Base-by-base conservation (phyloP, 75 land plant genomes). In the Larix kaempferi region DNA sequence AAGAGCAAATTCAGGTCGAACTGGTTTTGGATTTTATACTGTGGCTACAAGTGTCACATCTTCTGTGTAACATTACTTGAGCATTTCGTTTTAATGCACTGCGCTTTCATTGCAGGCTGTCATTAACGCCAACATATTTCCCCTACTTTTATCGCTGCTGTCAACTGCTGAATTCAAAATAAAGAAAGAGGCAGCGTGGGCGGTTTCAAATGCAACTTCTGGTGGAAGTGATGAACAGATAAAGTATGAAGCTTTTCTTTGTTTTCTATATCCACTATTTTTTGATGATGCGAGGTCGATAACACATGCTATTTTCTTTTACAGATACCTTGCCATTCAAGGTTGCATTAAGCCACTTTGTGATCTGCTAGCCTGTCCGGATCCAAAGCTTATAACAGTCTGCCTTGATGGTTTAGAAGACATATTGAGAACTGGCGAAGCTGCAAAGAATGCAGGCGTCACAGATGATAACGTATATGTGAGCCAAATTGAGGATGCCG, bases 121-220 rank as follows among this genome's bases (percentile, higher is more conserved):
- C 21, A 89, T 95, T 69, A 85, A 87, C 76, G 91, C 98, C 22
- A 83, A 86, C 62, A 92, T 92, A 41, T 90, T 95, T 49, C 84
- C 81, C 0, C 93, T 93, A 41, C 80, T 95, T 21, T 89, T 95
- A 2, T 71, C 80, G 19, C 83, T 95, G 25, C 89, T 95, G 44
- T 83, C 86, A 79, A 80, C 82, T 71, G 96, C 90, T 1, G 95
- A 95, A 71, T 93, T 95, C 78, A 92, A 91, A 56, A 88, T 93
- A 13, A 92, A 92, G 82, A 94, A 94, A 80, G 95, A 94, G 79
- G 95, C 94, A 44, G 91, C 91, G 22, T 94, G 95, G 95, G 95
- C 93, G 17, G 89, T 92, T 71, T 94, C 95, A 4, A 92, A 92
- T 81, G 92, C 94, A n/a, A 92, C 93, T 55, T 91, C 92, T n/a